Conservation (phyloP, 1,284 basidiomycete species). For the Amylostereum chailletii region DNA sequence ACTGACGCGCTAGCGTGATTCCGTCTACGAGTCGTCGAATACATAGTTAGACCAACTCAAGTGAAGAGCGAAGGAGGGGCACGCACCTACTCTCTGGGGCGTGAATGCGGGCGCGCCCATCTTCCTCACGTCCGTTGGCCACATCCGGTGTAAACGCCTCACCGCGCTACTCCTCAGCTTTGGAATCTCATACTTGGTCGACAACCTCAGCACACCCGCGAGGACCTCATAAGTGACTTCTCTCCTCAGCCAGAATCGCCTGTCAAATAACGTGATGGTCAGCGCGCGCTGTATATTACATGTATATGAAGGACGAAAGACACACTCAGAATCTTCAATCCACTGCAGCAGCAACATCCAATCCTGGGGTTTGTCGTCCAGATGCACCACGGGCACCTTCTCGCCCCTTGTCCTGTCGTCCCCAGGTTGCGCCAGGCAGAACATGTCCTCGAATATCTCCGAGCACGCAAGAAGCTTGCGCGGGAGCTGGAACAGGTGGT, state of each 20-base stretch:
- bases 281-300: not conserved
- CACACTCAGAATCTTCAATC: slow-evolving; percentile 7
- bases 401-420: slow-evolving; percentile 2
- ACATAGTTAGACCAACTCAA: not conserved
- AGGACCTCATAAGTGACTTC: slow-evolving; percentile 5
- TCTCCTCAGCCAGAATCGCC: slow-evolving; percentile 5
- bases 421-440: slow-evolving; percentile 3
- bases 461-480: slow-evolving; percentile 3
- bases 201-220: slow-evolving; percentile 4
- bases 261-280: not conserved
- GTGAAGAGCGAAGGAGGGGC: not conserved
- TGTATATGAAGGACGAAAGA: too few relatives aligned
- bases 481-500: slow-evolving; percentile 9
- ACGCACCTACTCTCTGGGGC: slow-evolving; percentile 5
- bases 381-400: slow-evolving; percentile 6
- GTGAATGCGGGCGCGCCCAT: slow-evolving; percentile 5
- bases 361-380: slow-evolving; percentile 7
- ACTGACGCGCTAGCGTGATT: slow-evolving; percentile 5
- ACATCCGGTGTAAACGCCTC: slow-evolving; percentile 2
- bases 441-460: slow-evolving; percentile 9
- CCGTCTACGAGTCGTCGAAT: slow-evolving; percentile 1
- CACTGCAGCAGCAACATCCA: slow-evolving; percentile 7
- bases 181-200: slow-evolving; percentile 8
- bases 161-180: slow-evolving; percentile 1
- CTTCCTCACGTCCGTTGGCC: not conserved